A percentile compares a stretch with the other conserved stretches of the same genome.
Evolutionary conservation across 2,329 filamentous ascomycete species (phyloP).

Genomic region (Colletotrichum sp.): DNA sequence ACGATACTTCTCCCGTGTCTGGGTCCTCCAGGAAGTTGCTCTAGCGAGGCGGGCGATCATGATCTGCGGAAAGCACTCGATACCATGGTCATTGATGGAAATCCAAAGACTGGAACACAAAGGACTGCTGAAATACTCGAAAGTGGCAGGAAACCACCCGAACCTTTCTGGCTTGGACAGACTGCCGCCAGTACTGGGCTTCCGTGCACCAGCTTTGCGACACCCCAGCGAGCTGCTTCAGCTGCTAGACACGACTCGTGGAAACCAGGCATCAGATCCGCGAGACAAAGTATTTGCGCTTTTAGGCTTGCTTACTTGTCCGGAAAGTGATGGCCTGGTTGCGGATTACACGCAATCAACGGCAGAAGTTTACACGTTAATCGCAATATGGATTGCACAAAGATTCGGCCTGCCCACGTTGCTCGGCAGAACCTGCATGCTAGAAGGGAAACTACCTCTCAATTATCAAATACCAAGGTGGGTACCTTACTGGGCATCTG

Average conservation of each 20-base stretch:
- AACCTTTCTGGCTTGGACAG: neutral
- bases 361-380: neutral
- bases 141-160: neutral
- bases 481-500: neutral
- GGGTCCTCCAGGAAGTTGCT: constrained; percentile 31
- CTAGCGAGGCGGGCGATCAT: constrained; percentile 14
- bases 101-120: neutral
- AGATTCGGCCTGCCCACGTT: neutral
- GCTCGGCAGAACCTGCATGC: neutral
- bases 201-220: neutral
- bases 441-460: rapidly evolving
- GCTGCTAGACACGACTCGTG: neutral
- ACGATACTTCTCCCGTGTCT: neutral
- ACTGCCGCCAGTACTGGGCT: neutral
- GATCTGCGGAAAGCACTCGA: neutral
- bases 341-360: constrained; percentile 24
- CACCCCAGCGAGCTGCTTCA: neutral
- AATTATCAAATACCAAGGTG: rapidly evolving
- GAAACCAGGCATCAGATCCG: constrained; percentile 23
- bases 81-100: neutral
- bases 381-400: neutral
- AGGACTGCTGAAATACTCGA: rapidly evolving
- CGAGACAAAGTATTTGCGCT: constrained; percentile 30
- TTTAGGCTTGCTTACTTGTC: constrained; percentile 26
- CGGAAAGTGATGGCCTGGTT: constrained; percentile 1